Evolutionary conservation across 208 protist genomes (phyloP).

Genomic region (Trypanosoma theileri): DNA sequence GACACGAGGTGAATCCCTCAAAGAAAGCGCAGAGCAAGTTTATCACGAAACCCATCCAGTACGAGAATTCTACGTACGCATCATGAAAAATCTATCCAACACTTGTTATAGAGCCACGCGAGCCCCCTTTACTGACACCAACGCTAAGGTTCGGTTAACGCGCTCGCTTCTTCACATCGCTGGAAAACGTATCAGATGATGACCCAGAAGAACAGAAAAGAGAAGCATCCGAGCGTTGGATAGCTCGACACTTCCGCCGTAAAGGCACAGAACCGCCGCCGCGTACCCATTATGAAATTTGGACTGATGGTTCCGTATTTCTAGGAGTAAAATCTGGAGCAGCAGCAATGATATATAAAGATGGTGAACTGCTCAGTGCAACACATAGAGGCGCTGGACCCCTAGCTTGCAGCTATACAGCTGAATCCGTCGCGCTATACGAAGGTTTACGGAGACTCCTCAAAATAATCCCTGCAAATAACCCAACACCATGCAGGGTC

Average conservation of each 20-base stretch:
- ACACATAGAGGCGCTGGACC: slow-evolving; percentile 1
- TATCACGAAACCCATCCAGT: background rate
- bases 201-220: background rate
- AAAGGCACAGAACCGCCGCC: background rate
- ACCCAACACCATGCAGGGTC: background rate
- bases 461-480: background rate
- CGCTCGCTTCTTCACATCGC: background rate
- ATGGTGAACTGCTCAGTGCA: background rate
- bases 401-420: slow-evolving; percentile 24
- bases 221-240: slow-evolving; percentile 5
- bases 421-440: slow-evolving; percentile 24
- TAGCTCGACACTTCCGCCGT: background rate
- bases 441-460: slow-evolving; percentile 2
- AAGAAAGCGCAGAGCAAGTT: background rate
- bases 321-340: slow-evolving; percentile 21
- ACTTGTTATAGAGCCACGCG: background rate
- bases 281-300: slow-evolving; percentile 20
- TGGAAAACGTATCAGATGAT: background rate
- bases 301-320: slow-evolving; percentile 24
- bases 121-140: background rate
- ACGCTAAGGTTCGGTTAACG: background rate
- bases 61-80: background rate
- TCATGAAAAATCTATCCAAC: background rate
- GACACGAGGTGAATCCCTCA: background rate
- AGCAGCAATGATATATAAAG: slow-evolving; percentile 18